Base-by-base conservation (phyloP, 2,329 filamentous ascomycete species). In the Alternaria sp. region DNA sequence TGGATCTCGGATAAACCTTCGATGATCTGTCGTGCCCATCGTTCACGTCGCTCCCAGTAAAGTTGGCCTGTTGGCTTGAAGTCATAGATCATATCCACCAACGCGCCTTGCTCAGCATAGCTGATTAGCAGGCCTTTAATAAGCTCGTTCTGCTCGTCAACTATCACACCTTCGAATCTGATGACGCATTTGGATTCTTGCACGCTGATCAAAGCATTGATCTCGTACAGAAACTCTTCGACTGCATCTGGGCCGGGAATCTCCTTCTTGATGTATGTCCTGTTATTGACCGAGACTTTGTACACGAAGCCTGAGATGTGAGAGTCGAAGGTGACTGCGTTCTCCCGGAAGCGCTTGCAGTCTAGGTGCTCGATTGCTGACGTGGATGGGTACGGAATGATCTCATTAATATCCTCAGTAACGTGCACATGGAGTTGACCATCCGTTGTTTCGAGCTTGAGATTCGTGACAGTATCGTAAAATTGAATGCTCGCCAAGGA, bases 251-350 rank as follows among this genome's bases (percentile, higher is more conserved):
- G 94, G 1, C 94, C 94, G 0, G 95, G 95, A 16, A 99, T 98
- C 75, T 99, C 95, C 78, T 99, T 99, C 79, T 98, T 98, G 80
- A 99, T 97, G 71, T 93, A 90, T 2, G 88, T 89, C 59, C 87
- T 83, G 36, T 87, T 89, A 57, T 87, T 82, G 32, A 93, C 87
- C 14, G 83, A 85, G 58, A 99, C 93, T 77, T 96, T 97, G 84
- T 98, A 99, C 18, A 98, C 95, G 75, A 98, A 99, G 2, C 95
- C 95, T 22, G 94, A 98, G 77, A 98, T 88, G 81, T 99, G 95
- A 1, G 92, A 92, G 68, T 96, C 92, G 72, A 99, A 97, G 43
- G 88, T 84, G 36, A 99, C 83, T 38, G 93, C 88, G 50, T 86
- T 87, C 76, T 98, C 94, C 36, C 84, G 85, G 78, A 90, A 89